These are phyloP conservation scores for Yarrowia sp. DNA, from an alignment of 805 yeast species.

Conservation along the genomic window DNA sequence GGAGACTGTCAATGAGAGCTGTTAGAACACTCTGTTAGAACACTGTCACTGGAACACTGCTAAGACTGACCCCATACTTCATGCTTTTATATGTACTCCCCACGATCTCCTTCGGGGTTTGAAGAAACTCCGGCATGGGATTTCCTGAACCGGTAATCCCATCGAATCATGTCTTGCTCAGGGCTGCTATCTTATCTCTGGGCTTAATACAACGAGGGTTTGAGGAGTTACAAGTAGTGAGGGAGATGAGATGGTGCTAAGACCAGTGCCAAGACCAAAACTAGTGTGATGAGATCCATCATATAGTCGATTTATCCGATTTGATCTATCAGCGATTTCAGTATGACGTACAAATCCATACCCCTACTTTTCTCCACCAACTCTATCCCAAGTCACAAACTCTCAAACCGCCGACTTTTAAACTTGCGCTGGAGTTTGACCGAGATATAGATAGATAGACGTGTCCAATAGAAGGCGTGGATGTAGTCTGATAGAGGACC, in stretches of 20 bases:
- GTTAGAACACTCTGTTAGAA: too few relatives aligned
- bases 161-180: slow-evolving; percentile 36
- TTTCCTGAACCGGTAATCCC: slow-evolving; percentile 17
- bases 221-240: background rate
- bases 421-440: slow-evolving; percentile 1
- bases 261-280: background rate
- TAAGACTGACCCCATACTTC: too few relatives aligned
- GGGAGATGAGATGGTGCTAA: background rate
- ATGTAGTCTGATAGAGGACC: too few relatives aligned
- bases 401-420: slow-evolving; percentile 12
- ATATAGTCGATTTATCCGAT: too few relatives aligned
- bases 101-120: too few relatives aligned
- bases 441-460: background rate
- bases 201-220: slow-evolving; percentile 2
- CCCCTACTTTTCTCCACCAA: too few relatives aligned
- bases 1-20: too few relatives aligned
- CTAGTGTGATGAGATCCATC: too few relatives aligned
- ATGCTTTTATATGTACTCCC: too few relatives aligned
- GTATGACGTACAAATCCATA: too few relatives aligned
- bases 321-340: too few relatives aligned
- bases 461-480: background rate
- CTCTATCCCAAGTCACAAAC: background rate
- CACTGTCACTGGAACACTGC: too few relatives aligned
- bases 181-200: slow-evolving; percentile 25
- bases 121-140: slow-evolving; percentile 8